Percentiles rank a stretch among this genome's conserved stretches.
Evolutionary conservation across 2,329 filamentous ascomycete species (phyloP).

Genomic region (Trichophyton verrucosum): DNA sequence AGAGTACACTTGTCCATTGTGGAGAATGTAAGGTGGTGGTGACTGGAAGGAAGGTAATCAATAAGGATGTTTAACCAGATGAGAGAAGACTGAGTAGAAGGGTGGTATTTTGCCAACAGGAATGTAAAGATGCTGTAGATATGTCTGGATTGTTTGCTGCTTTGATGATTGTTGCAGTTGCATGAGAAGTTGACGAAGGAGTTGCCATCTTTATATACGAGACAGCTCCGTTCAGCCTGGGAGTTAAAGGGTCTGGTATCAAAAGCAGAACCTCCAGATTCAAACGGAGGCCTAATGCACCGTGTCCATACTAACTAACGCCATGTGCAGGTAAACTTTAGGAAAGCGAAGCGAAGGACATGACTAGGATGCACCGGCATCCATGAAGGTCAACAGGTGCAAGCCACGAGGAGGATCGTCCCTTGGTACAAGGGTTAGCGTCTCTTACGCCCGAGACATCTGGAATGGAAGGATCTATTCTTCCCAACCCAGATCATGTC

Average conservation of each 20-base stretch:
- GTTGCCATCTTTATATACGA: background rate
- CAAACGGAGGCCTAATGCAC: background rate
- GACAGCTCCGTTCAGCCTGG: background rate
- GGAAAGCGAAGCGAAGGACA: background rate
- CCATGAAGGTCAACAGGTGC: background rate
- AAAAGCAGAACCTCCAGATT: background rate
- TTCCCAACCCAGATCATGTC: background rate
- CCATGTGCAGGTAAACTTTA: background rate
- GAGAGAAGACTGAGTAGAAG: background rate
- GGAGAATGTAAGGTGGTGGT: background rate
- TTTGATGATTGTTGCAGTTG: background rate
- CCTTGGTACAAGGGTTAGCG: background rate
- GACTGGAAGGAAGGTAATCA: background rate
- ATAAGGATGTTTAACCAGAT: background rate
- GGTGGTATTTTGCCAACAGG: background rate
- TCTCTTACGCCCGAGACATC: background rate
- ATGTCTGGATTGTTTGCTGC: background rate
- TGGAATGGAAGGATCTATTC: background rate
- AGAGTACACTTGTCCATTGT: slow-evolving; percentile 22
- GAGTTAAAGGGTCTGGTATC: background rate
- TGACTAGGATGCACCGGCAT: background rate
- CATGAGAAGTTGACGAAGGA: background rate
- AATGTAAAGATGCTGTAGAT: background rate
- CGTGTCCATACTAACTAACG: background rate
- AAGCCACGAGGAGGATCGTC: slow-evolving; percentile 2